phyloP scores from a whole-genome alignment of 257 asterid species.

The Nemophila menziesii region DNA sequence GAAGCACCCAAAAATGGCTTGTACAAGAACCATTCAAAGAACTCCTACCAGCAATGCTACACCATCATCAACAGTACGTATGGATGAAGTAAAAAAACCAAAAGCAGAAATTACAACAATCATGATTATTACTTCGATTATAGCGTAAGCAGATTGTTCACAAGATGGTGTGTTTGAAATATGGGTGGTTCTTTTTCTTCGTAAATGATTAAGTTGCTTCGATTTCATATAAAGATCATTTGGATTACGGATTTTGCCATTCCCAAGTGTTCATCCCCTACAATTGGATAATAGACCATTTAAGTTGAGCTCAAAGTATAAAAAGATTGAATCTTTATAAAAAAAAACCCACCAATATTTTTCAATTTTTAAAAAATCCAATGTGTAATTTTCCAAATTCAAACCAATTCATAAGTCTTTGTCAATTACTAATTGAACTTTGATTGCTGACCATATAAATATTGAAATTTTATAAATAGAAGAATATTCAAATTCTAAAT shows the following conservation, averaged over 20 bases:
- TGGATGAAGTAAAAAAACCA: constrained; percentile 61
- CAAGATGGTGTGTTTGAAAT: constrained; percentile 46
- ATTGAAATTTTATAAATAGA: constrained; percentile 18
- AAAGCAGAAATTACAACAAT: constrained; percentile 64
- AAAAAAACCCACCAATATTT: no score
- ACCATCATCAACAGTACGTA: no score
- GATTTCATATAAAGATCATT: constrained; percentile 36
- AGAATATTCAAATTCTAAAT: no score
- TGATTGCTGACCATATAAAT: no score
- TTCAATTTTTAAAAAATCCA: no score
- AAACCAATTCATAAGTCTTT: no score
- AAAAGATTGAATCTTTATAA: constrained; percentile 28
- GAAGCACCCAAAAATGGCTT: no score
- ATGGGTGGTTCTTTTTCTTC: constrained; percentile 24
- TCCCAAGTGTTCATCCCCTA: constrained; percentile 47
- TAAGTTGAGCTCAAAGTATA: constrained; percentile 25
- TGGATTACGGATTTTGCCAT: constrained; percentile 65
- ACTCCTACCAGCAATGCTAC: no score
- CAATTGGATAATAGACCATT: constrained; percentile 65
- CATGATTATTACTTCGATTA: constrained; percentile 61
- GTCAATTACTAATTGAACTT: no score
- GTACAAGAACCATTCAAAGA: no score
- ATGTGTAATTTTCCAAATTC: no score
- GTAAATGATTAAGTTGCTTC: constrained; percentile 47
- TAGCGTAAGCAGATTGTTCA: constrained; percentile 56